A percentile compares a stretch with the other conserved stretches of the same genome.
Conservation (phyloP, 805 yeast genomes). For the Lipomyces kockii region DNA sequence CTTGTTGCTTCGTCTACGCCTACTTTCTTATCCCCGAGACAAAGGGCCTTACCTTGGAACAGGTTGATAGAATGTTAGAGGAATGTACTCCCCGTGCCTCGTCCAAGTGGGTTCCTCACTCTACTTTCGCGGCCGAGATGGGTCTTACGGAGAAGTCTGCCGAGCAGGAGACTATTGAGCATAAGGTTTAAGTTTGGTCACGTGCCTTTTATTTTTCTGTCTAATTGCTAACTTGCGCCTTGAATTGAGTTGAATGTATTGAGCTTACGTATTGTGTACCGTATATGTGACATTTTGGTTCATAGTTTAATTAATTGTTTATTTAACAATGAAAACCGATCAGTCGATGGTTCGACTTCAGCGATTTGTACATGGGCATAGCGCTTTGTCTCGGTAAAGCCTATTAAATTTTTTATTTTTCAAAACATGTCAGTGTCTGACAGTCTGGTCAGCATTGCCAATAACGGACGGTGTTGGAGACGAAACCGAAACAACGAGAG, state of each 20-base stretch:
- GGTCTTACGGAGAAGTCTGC: constrained; percentile 9
- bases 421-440: too few species aligned
- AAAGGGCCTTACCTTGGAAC: constrained; percentile 76
- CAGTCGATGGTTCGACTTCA: too few species aligned
- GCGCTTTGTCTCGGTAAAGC: too few species aligned
- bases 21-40: constrained; percentile 74
- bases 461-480: too few species aligned
- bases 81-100: constrained; percentile 18
- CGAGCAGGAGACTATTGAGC: constrained; percentile 10
- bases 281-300: too few species aligned
- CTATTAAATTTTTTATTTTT: too few species aligned
- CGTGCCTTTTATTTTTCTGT: background rate
- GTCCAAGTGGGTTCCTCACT: constrained; percentile 16
- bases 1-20: constrained; percentile 47
- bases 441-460: too few species aligned
- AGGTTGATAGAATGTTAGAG: constrained; percentile 63
- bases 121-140: constrained; percentile 25
- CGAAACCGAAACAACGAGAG: too few species aligned
- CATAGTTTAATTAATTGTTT: too few species aligned
- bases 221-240: background rate
- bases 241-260: background rate
- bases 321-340: too few species aligned
- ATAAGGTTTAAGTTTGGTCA: background rate
- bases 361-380: too few species aligned
- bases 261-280: too few species aligned